Conservation (phyloP, 2,329 filamentous ascomycete species). For the Calonectria hawksworthii region DNA sequence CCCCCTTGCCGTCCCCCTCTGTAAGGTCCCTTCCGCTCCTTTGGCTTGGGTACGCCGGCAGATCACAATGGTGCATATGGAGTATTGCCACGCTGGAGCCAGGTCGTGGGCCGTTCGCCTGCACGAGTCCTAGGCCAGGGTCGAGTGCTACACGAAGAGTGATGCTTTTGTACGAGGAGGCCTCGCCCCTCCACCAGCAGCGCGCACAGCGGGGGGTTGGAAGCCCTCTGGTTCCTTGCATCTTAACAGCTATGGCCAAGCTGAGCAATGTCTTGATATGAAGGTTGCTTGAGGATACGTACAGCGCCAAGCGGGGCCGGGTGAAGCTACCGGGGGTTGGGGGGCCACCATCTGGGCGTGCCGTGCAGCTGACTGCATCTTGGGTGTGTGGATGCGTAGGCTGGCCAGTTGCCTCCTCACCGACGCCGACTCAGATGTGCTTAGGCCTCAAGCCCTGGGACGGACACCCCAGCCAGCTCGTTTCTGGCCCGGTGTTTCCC, state of each 20-base stretch:
- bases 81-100: slow-evolving; percentile 43
- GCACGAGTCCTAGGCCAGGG: background rate
- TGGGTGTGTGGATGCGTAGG: background rate
- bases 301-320: background rate
- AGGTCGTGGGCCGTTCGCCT: slow-evolving; percentile 29
- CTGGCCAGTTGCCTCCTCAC: slow-evolving; percentile 1
- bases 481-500: slow-evolving; percentile 19
- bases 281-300: background rate
- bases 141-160: background rate
- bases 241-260: background rate
- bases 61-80: slow-evolving; percentile 39
- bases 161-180: slow-evolving; percentile 19
- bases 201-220: background rate
- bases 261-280: background rate
- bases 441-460: slow-evolving; percentile 11
- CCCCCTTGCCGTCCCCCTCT: slow-evolving; percentile 27
- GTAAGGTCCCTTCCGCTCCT: slow-evolving; percentile 33
- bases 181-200: slow-evolving; percentile 25
- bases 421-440: slow-evolving; percentile 10
- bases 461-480: slow-evolving; percentile 12
- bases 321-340: background rate
- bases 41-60: slow-evolving; percentile 37
- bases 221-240: background rate
- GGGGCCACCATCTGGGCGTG: slow-evolving; percentile 2
- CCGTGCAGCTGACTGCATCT: slow-evolving; percentile 7